Evolutionary conservation across 2,329 filamentous ascomycete species (phyloP).

Genomic region (Tolypocladium amazonense): DNA sequence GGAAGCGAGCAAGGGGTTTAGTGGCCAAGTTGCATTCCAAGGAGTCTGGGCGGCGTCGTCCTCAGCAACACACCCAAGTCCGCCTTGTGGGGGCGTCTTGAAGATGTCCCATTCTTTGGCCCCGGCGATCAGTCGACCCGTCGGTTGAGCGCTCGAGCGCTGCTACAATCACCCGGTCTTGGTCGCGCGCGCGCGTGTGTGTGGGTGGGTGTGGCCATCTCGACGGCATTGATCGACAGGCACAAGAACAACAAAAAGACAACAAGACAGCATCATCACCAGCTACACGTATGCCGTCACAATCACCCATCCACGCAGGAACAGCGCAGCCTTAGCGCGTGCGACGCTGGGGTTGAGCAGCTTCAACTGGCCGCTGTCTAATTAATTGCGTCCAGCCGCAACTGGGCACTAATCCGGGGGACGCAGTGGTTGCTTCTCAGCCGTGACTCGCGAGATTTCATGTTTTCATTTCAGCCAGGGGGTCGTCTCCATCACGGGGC

Average conservation of each 20-base stretch:
- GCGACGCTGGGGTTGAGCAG: background rate
- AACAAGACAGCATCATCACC: background rate
- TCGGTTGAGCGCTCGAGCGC: background rate
- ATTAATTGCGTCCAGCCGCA: background rate
- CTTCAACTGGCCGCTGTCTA: background rate
- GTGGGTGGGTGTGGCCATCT: background rate
- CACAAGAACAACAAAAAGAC: background rate
- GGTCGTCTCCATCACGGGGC: background rate
- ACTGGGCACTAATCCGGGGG: background rate
- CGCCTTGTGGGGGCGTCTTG: background rate
- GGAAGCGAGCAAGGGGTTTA: background rate
- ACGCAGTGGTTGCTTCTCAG: background rate
- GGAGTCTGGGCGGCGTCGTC: background rate
- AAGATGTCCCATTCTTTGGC: background rate
- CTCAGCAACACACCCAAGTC: background rate
- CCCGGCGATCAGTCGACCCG: background rate
- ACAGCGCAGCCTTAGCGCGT: background rate
- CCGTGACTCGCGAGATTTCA: background rate
- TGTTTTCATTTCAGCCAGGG: background rate
- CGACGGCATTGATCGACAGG: background rate
- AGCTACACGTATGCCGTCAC: background rate
- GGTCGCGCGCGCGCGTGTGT: too few species aligned
- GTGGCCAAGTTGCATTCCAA: background rate
- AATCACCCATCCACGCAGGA: background rate
- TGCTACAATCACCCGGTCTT: background rate